Evolutionary conservation across 1,139 yeast species (phyloP), one percentile per base, ranked within the genome.

Genomic region (Candida tetrigidarum): DNA sequence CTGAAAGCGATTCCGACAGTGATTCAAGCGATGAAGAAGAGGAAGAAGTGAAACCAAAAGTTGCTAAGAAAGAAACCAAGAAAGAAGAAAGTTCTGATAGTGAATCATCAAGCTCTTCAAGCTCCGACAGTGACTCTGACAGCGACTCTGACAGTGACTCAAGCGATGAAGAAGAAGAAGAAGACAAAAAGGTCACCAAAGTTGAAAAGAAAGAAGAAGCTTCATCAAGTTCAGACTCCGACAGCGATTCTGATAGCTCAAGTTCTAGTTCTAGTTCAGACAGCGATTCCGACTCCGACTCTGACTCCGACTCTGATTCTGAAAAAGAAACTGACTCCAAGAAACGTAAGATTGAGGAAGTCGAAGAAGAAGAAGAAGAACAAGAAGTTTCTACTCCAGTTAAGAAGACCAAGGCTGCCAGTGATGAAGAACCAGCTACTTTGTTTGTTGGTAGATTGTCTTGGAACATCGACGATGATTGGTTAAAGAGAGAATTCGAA

Each of bases 401-500:
- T 18, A 71, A 72, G 63, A 72, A 69, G 59, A 60, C 66, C 43
- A 71, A 66, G 62, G 51, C 56, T 43, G 62, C 60, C n/a, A 64
- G 60, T 51, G 63, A 58, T 23, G 64, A 62, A 51, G 88, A 87
- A 69, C 87, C 92, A 59, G 89, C 93, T 49, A 93, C 98, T 52
- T 72, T 93, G 57, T 93, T 93, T 62, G 98, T 91, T 54, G 99
- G 99, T 61, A 85, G 98, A 76, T 83, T 93, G 62, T 91, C 99
- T 27, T 93, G 98, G 98, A 88, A 85, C 72, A 80, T 93, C 62
- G 99, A 93, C 63, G 98, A 91, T 64, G 96, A 84, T 49, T 88
- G 96, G 96, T 83, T 93, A 67, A 78, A 78, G 69, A 76, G 84
- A 56, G 97, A 90, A 75, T 93, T 93, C 67, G 91, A 85, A 66